Conservation (phyloP, 1,284 basidiomycete species). For the Chondrostereum purpureum region DNA sequence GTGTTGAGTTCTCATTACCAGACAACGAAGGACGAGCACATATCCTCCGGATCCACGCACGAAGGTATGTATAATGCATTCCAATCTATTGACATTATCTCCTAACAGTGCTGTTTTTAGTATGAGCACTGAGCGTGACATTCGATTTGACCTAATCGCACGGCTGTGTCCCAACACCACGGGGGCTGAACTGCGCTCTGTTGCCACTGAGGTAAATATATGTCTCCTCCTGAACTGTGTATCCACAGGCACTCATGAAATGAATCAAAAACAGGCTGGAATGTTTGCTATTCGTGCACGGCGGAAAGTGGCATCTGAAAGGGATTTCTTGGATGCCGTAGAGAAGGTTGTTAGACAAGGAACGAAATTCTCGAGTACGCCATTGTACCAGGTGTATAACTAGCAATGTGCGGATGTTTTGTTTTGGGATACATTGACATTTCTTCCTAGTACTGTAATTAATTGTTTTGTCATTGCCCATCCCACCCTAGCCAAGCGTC, state of each 20-base stretch:
- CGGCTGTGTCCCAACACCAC: slow-evolving; percentile 97
- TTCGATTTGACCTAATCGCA: slow-evolving; percentile 96
- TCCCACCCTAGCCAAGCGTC: too few relatives aligned
- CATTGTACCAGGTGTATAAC: slow-evolving; percentile 72
- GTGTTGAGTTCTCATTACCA: slow-evolving; percentile 93
- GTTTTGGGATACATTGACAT: too few relatives aligned
- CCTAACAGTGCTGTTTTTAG: too few relatives aligned
- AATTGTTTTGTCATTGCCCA: too few relatives aligned
- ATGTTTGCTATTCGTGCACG: slow-evolving; percentile 99
- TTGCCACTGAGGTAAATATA: slow-evolving; percentile 81
- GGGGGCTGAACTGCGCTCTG: slow-evolving; percentile 93
- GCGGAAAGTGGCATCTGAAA: slow-evolving; percentile 94
- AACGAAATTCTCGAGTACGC: slow-evolving; percentile 89
- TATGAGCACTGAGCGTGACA: slow-evolving; percentile 97
- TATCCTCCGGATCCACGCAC: slow-evolving; percentile 94
- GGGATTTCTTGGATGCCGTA: slow-evolving; percentile 96
- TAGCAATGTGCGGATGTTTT: slow-evolving; percentile 29
- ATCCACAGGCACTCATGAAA: too few relatives aligned
- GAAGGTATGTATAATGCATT: slow-evolving; percentile 53
- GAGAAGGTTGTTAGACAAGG: slow-evolving; percentile 98
- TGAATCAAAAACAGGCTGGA: slow-evolving; percentile 62
- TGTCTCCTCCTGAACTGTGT: slow-evolving; percentile 2
- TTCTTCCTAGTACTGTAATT: slow-evolving; percentile 1
- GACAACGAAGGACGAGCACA: slow-evolving; percentile 96
- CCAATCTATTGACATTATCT: too few relatives aligned